Conservation (phyloP, 108 stramenopile genomes). For the Cyclotella distinguenda region DNA sequence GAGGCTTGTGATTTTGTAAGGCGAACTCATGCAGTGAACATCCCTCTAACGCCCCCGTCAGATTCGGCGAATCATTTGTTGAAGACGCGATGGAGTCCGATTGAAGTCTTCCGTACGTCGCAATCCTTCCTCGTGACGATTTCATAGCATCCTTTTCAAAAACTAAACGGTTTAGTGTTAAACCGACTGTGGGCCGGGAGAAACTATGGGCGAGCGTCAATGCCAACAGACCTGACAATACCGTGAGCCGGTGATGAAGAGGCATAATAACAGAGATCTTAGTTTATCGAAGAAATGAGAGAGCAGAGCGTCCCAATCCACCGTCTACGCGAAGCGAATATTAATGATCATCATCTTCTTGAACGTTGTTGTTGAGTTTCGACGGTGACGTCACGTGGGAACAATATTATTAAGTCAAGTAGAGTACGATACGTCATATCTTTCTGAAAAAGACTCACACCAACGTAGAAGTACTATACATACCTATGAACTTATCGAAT, state of each 20-base stretch:
- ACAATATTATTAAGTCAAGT: no score
- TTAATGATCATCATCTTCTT: no score
- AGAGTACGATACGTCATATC: no score
- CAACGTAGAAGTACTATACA: no score
- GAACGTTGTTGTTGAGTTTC: no score
- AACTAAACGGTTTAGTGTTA: neutral
- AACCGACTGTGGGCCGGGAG: neutral
- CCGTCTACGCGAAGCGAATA: no score
- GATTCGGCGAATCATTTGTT: neutral
- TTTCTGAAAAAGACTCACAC: no score
- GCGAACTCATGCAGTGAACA: slow-evolving; percentile 43
- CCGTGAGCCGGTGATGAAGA: neutral
- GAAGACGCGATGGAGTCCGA: neutral
- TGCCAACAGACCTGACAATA: neutral
- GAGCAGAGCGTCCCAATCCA: no score
- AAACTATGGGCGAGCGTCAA: neutral
- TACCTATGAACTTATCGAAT: no score
- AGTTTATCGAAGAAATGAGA: no score
- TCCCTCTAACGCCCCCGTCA: slow-evolving; percentile 19
- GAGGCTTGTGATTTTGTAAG: slow-evolving; percentile 58
- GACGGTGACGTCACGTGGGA: no score
- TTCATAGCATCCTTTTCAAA: neutral
- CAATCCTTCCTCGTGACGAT: neutral
- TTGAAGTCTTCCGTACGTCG: neutral
- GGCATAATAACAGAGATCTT: neutral